Base-by-base conservation (phyloP, 1,284 basidiomycete genomes). In the Thecaphora thlaspeos region DNA sequence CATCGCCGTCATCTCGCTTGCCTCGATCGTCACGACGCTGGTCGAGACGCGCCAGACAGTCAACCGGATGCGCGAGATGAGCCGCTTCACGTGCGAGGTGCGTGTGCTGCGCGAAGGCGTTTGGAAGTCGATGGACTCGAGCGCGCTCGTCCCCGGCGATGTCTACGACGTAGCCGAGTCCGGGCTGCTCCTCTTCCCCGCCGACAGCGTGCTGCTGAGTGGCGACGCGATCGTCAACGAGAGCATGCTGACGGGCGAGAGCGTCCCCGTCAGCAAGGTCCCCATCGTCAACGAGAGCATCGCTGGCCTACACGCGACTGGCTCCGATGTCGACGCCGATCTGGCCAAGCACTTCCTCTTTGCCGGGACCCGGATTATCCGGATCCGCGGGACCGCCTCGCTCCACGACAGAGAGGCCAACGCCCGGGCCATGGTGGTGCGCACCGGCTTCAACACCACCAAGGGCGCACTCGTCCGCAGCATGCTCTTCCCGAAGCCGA, bases 191-290 rank as follows among this genome's bases (percentile, higher is more conserved):
- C 81, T 88, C 28, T 84, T 99, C 64, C 95, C 95, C 1, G 90
- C 91, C 14, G 95, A 99, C 77, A 84, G 94, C 61, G 85, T 96
- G 65, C 83, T 97, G 17, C 85, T 98, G 26, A 90, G 89, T 7
- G 94, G 95, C 4, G 95, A 97, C 75, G 91, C 91, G 0, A 95
- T 98, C 61, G 89, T 97, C 51, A 97, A 98, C 77, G 95, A 98
- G 80, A 94, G 91, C 61, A 97, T 97, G 94, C 84, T 98, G 17
- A 96, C 92, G 0, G 92, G 92, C 11, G 93, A 96, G 79, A 93
- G 90, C 68, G 88, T 96, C 0, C 93, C 92, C 0, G 90, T 96
- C 50, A 89, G 87, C 75, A 96, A 96, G 78, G 79, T 84, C 22
- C 88, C 91, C 0, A 82, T 87, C 49, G 65, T 51, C 9, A 71